Base-by-base conservation (phyloP, 148 eudicot species). In the Rhododendron henanense region DNA sequence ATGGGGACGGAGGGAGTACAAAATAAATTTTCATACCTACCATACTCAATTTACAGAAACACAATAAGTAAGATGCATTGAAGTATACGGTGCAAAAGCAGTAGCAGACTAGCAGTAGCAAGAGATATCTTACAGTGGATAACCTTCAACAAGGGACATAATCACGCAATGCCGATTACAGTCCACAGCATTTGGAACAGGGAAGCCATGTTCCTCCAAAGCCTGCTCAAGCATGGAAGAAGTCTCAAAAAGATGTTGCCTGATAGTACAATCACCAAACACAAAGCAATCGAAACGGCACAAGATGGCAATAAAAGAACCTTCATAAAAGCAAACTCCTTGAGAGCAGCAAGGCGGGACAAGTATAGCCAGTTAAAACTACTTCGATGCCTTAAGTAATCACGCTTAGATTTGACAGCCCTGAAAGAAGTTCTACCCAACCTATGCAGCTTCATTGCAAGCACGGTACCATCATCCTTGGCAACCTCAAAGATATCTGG, bases 311-410 rank as follows among this genome's bases (percentile, higher is more conserved):
- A 45, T 85, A 85, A 35, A 31, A 31, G 41, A 81, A 97, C 99
- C 99, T 95, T 95, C 99, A 97, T 97, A 89, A 96, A 96, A 79
- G 98, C 94, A 91, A 91, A 97, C 83, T 97, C 99, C 86, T 95
- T 97, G 67, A 95, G 92, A 51, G 98, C 99, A 79, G 98, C 98
- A 91, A 94, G 98, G 45, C 98, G 92, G 71, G 99, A 97, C 85
- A 95, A 88, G 90, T 95, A 97, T 5, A 95, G 93, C 99, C 99
- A 97, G 74, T 87, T 97, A 86, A 31, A 95, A 92, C 95, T 95
- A 87, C 93, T 95, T 69, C 96, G 92, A 85, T 95, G 98, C 92
- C 86, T 91, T 89, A 97, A 91, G 87, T 97, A 97, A 87, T 97
- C 99, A 92, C 99, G 98, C 85, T 97, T 97, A 41, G 98, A 90